Base-by-base conservation (phyloP, 352 stramenopile genomes). In the Pythium brachiatum region DNA sequence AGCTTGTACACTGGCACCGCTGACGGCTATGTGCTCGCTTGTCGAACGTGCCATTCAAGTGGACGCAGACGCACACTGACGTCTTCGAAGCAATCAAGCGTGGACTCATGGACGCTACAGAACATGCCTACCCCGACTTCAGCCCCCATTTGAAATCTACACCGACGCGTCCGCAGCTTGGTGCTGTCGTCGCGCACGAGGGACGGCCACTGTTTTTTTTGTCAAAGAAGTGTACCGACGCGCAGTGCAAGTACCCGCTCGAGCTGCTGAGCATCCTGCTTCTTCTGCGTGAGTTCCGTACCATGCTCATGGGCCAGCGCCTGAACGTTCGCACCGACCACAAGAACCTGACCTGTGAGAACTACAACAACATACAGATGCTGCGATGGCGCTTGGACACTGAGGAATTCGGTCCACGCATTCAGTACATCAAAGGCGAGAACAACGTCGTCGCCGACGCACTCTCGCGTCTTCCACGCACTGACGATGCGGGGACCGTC, bases 251-350 rank as follows among this genome's bases (percentile, higher is more conserved):
- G n/a, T 82, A 80, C 39, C 59, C 68, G 13, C 71, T 59, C 8
- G 70, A 79, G 44, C 36, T 82, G 5, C 52, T 85, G 2, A 70
- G 58, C 20, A 76, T 81, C 36, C 58, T 70, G 18, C 53, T 72
- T 25, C 56, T 62, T 15, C 62, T 84, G 16, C 55, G 54, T 25
- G 70, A 76, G 59, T 83, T 58, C 41, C 25, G 59, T 62, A 56
- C 3, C 0, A 64, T 65, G 2, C 23, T 69, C 18, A 43, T 7
- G 26, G 47, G 62, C 12, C 51, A 55, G 23, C 7, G 18, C 16
- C 2, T 85, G 1, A 21, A 60, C 26, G 43, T 82, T 6, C 62
- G 68, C 27, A 86, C 66, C 16, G 69, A 85, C 32, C 72, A 85
- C 55, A 67, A 72, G 21, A 62, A 62, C 31, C 20, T 52, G 8